phyloP scores from a whole-genome alignment of 1,139 yeast genomes.

The Hansenula sp. region DNA sequence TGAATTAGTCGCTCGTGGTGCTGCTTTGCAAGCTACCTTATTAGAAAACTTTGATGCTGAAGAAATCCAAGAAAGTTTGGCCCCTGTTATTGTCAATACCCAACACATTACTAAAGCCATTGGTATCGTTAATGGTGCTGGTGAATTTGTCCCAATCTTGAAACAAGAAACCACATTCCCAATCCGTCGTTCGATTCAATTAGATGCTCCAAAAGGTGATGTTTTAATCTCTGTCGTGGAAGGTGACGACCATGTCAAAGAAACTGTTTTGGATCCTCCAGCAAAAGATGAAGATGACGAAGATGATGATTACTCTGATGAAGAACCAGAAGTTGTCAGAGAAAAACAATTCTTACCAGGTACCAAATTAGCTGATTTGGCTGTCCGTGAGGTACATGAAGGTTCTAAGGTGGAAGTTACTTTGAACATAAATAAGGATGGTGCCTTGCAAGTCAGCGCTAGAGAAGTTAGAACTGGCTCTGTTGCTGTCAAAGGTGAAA shows the following conservation, averaged over 20 bases:
- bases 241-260: conserved; percentile 78
- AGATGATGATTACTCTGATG: conserved; percentile 62
- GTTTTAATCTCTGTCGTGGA: conserved; percentile 75
- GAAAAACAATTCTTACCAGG: conserved; percentile 76
- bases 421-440: conserved; percentile 81
- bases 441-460: conserved; percentile 77
- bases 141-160: conserved; percentile 69
- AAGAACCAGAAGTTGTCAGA: conserved; percentile 74
- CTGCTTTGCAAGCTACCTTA: conserved; percentile 93
- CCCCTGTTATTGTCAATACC: conserved; percentile 84
- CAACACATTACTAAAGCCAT: conserved; percentile 83
- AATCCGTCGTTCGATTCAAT: conserved; percentile 69
- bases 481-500: conserved; percentile 24
- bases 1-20: conserved; percentile 91
- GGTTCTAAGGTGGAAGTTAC: conserved; percentile 69
- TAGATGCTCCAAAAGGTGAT: conserved; percentile 62
- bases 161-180: conserved; percentile 91
- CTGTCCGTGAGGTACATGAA: conserved; percentile 67
- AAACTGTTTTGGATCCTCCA: conserved; percentile 69
- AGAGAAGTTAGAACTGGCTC: conserved; percentile 74
- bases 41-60: conserved; percentile 81
- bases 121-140: conserved; percentile 76
- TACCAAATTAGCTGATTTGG: conserved; percentile 72
- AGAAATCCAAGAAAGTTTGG: conserved; percentile 79
- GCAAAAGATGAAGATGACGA: conserved; percentile 48